These are phyloP conservation scores for Sutorius australiensis DNA, from an alignment of 768 basidiomycete genomes.

Conservation along the genomic window DNA sequence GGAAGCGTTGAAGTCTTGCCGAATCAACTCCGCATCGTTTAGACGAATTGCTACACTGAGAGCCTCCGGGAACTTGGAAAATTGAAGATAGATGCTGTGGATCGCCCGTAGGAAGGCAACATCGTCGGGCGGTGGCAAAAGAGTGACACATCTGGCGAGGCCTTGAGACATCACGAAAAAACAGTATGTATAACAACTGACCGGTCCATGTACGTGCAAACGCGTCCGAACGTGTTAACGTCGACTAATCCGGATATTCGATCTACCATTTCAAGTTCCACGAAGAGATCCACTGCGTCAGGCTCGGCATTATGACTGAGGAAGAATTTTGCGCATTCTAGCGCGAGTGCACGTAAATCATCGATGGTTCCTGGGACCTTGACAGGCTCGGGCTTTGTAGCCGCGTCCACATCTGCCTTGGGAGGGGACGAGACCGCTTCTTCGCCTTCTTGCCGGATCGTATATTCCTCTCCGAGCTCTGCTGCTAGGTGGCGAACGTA, in stretches of 20 bases:
- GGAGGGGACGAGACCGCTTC: constrained; percentile 23
- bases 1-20: constrained; percentile 85
- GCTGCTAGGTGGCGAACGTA: constrained; percentile 96
- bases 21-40: constrained; percentile 73
- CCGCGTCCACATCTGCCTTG: constrained; percentile 28
- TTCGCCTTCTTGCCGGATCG: constrained; percentile 57
- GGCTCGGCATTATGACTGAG: constrained; percentile 95
- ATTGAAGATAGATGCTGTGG: constrained; percentile 82
- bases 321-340: constrained; percentile 86
- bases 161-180: constrained; percentile 1
- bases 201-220: constrained; percentile 96
- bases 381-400: constrained; percentile 32
- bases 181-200: constrained; percentile 33
- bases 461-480: constrained; percentile 93
- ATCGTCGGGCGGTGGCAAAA: constrained; percentile 92
- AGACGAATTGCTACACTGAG: constrained; percentile 82
- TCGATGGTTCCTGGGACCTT: constrained; percentile 54
- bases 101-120: constrained; percentile 83
- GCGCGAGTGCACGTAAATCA: constrained; percentile 71
- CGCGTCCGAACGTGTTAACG: constrained; percentile 80
- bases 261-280: constrained; percentile 88
- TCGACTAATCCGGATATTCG: constrained; percentile 78
- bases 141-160: constrained; percentile 67
- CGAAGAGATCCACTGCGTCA: constrained; percentile 92
- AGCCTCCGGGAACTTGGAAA: constrained; percentile 88